These are phyloP conservation scores for Neopestalotiopsis rosae DNA, from an alignment of 2,329 filamentous ascomycete genomes.

Conservation along the genomic window DNA sequence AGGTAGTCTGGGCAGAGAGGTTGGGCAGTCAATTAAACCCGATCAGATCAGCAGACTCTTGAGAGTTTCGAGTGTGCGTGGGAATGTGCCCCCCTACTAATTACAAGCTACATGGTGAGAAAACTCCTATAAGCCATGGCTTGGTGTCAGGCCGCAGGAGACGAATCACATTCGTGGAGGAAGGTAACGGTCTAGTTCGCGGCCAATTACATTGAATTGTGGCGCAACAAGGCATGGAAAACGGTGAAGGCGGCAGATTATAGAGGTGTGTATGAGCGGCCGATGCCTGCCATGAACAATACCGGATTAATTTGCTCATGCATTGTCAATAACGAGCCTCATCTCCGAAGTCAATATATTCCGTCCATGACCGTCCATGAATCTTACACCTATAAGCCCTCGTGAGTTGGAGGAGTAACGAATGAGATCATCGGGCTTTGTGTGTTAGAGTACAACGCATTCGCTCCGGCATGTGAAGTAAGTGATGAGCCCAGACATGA, in stretches of 20 bases:
- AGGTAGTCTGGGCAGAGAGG: neutral
- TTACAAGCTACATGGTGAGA: neutral
- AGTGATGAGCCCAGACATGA: no score
- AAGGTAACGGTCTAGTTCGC: neutral
- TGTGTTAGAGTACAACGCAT: no score
- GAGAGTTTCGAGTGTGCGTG: neutral
- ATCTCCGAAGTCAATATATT: neutral
- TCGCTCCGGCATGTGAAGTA: no score
- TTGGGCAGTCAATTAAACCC: neutral
- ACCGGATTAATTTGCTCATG: neutral
- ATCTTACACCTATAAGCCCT: neutral
- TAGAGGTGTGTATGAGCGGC: neutral
- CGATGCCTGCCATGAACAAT: neutral
- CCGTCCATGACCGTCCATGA: neutral
- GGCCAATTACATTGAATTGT: neutral
- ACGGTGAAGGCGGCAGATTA: neutral
- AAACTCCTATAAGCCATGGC: neutral
- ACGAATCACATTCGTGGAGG: neutral
- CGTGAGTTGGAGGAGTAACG: no score
- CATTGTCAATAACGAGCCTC: neutral
- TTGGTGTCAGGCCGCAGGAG: neutral
- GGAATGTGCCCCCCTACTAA: neutral
- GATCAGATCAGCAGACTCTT: slow-evolving; percentile 1
- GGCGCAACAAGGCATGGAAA: neutral
- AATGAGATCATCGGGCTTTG: no score